These are phyloP conservation scores for Ustanciosporium gigantosporum DNA, from an alignment of 1,284 basidiomycete genomes.

Conservation along the genomic window DNA sequence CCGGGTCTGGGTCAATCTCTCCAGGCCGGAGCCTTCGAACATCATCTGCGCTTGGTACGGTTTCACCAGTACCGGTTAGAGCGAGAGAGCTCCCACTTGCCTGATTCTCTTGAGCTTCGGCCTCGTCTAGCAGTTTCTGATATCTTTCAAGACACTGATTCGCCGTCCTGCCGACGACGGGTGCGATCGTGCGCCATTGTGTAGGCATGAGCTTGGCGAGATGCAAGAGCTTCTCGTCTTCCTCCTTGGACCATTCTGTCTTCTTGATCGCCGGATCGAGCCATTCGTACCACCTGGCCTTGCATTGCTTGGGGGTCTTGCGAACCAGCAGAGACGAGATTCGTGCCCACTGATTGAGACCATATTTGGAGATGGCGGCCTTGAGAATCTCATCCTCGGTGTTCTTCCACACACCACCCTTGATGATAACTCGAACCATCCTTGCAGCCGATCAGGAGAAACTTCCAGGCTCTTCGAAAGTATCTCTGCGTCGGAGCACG, in stretches of 20 bases:
- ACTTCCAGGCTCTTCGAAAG: neutral
- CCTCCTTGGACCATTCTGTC: conserved; percentile 80
- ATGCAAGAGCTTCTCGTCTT: conserved; percentile 97
- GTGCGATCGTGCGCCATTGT: conserved; percentile 99
- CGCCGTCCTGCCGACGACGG: conserved; percentile 97
- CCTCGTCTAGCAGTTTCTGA: conserved; percentile 95
- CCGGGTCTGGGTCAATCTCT: conserved; percentile 98
- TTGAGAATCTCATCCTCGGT: conserved; percentile 61
- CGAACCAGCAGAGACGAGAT: conserved; percentile 96
- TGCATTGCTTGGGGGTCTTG: conserved; percentile 99
- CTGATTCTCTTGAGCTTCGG: conserved; percentile 64
- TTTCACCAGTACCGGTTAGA: conserved; percentile 75
- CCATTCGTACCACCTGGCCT: conserved; percentile 99
- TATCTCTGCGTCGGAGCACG: no score
- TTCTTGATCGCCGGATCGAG: conserved; percentile 99
- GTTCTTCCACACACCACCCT: conserved; percentile 61
- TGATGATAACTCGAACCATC: conserved; percentile 60
- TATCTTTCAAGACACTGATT: conserved; percentile 98
- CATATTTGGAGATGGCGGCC: conserved; percentile 61
- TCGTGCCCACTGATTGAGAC: conserved; percentile 74
- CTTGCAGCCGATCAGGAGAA: no score
- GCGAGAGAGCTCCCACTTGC: conserved; percentile 63
- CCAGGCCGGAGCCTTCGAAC: conserved; percentile 86
- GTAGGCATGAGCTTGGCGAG: conserved; percentile 99
- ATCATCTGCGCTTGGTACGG: conserved; percentile 87